A percentile compares a stretch with the other conserved stretches of the same genome.
Evolutionary conservation across 352 stramenopile genomes (phyloP).

Genomic region (Blastocystis sp.): DNA sequence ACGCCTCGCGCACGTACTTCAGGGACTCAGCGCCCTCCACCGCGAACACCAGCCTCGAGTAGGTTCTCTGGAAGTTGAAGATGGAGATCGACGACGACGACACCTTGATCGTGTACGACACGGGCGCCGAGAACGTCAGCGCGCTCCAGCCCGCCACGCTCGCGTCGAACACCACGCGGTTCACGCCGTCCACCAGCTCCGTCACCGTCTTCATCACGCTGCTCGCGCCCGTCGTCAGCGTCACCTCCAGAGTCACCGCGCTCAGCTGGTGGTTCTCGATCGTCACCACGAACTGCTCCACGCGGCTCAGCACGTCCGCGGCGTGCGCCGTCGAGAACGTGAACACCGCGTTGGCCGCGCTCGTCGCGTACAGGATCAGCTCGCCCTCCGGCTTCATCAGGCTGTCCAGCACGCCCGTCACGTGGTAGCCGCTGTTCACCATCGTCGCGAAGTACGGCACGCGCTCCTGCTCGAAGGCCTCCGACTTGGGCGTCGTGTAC

Average conservation of each 20-base stretch:
- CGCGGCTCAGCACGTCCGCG: neutral
- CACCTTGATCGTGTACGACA: slow-evolving; percentile 30
- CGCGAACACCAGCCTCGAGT: neutral
- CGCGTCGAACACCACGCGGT: slow-evolving; percentile 21
- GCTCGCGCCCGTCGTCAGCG: neutral
- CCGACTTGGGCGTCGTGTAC: slow-evolving; percentile 31
- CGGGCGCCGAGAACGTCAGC: neutral
- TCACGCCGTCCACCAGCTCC: neutral
- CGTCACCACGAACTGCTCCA: slow-evolving; percentile 21
- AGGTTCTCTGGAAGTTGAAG: slow-evolving; percentile 16
- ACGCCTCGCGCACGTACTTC: slow-evolving; percentile 39
- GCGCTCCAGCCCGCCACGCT: neutral
- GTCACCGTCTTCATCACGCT: neutral
- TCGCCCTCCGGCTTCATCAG: slow-evolving; percentile 3
- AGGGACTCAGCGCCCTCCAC: neutral
- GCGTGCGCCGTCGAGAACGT: slow-evolving; percentile 15
- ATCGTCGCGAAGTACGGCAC: slow-evolving; percentile 18
- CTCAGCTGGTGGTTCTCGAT: slow-evolving; percentile 34
- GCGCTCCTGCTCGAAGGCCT: slow-evolving; percentile 2
- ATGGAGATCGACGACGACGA: slow-evolving; percentile 12
- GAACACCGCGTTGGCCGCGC: neutral
- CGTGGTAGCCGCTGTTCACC: slow-evolving; percentile 18
- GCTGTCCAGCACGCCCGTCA: slow-evolving; percentile 19
- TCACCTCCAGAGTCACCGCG: slow-evolving; percentile 24
- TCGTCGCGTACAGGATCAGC: slow-evolving; percentile 13